Base-by-base conservation (phyloP, 2,329 filamentous ascomycete genomes). In the Penicillium crustosum region DNA sequence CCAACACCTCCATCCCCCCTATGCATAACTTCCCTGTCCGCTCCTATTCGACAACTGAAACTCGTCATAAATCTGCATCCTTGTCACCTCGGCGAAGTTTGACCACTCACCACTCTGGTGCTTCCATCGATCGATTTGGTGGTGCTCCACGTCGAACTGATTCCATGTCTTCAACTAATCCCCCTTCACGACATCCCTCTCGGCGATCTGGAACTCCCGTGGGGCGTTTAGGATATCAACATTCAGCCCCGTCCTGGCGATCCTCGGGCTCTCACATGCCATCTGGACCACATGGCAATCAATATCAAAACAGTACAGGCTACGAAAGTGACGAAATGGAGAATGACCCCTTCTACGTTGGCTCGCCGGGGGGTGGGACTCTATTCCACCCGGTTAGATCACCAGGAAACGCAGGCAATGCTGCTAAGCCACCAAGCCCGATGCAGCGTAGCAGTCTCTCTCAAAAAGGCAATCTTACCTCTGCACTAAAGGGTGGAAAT, bases 51-150 rank as follows among this genome's bases (percentile, higher is more conserved):
- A 64, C 63, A 9, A 61, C 64, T 8, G 62, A 64, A 45, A 61
- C 66, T 33, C 67, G 60, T 6, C 61, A 65, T 36, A 67, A 60
- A 48, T 50, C 63, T 25, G 67, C 71, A 8, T 60, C 60, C 33
- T 55, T 60, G 21, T 65, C 68, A 38, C 73, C 72, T 51, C 72
- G 73, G 31, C 68, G 73, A 39, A 75, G 72, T 50, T 56, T 73
- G 61, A 75, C 65, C 3, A 54, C 58, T 35, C 68, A 71, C 21
- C 68, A 69, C 45, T 64, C 70, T 1, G 63, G 66, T 42, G 63
- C 63, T 21, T 61, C 65, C 10, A 64, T 63, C 31, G 67, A 72
- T 49, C 64, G 65, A 29, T 61, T 62, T 38, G 65, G 62, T 45
- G 57, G 64, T 27, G 58, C 66, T 8, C 71, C 70, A 19, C 66